phyloP scores from a whole-genome alignment of 164 flowering plant genomes.

The Piper betle region DNA sequence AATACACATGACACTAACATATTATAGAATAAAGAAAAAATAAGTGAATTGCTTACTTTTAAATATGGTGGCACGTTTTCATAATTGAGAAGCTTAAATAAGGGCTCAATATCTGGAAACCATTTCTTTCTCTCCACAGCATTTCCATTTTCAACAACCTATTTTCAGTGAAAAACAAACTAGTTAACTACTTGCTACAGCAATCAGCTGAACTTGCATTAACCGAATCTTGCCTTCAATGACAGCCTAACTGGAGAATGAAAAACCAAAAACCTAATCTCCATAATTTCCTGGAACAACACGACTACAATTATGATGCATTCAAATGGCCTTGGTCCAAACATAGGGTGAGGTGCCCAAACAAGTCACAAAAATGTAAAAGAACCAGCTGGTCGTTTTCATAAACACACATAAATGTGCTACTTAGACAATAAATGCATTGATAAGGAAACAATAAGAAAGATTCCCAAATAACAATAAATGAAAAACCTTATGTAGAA shows the following conservation, averaged over 20 bases:
- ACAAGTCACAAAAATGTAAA: neutral
- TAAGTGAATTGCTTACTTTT: conserved; percentile 36
- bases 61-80: conserved; percentile 95
- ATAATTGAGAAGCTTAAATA: conserved; percentile 92
- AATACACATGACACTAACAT: neutral
- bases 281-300: neutral
- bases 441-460: too few species aligned
- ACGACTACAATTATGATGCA: neutral
- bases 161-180: neutral
- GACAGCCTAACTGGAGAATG: neutral
- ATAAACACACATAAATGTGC: neutral
- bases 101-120: conserved; percentile 94
- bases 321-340: neutral
- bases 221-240: neutral
- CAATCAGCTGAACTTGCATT: neutral
- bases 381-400: neutral
- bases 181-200: neutral
- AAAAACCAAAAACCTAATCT: neutral
- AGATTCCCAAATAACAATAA: neutral
- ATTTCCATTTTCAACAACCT: conserved; percentile 89
- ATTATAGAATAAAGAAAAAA: neutral
- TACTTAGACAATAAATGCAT: neutral
- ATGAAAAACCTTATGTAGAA: conserved; percentile 67
- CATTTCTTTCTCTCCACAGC: conserved; percentile 70
- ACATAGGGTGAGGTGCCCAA: neutral